Percentiles rank a stretch among this genome's conserved stretches.
phyloP scores from a whole-genome alignment of 169 alveolate species.

The Perkinsus olseni region DNA sequence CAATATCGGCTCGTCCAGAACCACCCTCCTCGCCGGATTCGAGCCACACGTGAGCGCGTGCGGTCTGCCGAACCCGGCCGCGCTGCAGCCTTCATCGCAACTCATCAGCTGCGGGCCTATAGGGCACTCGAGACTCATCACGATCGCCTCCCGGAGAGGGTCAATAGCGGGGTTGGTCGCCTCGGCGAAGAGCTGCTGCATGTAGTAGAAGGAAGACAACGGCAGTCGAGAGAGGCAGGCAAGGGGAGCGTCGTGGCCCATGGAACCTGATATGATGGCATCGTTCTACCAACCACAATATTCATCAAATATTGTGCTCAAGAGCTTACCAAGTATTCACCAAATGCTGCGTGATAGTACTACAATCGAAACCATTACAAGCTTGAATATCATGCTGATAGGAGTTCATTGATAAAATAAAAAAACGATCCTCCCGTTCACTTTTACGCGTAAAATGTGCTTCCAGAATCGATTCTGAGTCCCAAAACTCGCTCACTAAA shows the following conservation, averaged over 20 bases:
- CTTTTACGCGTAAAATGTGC: no score
- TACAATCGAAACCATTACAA: no score
- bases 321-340: no score
- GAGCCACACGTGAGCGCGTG: neutral
- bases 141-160: conserved; percentile 54
- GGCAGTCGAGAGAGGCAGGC: conserved; percentile 30
- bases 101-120: conserved; percentile 40
- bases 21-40: neutral
- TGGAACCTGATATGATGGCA: conserved; percentile 7
- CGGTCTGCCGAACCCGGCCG: neutral
- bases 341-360: no score
- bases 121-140: conserved; percentile 51
- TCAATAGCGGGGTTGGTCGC: conserved; percentile 62
- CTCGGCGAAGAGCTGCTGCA: conserved; percentile 16
- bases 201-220: neutral
- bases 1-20: neutral
- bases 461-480: no score
- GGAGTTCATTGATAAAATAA: no score
- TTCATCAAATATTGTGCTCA: no score
- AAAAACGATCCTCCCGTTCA: no score
- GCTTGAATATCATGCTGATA: no score
- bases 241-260: conserved; percentile 36
- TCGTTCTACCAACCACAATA: no score
- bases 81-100: neutral
- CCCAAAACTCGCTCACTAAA: no score